Conservation (phyloP, 257 asterid genomes). For the Nicotiana tabacum region DNA sequence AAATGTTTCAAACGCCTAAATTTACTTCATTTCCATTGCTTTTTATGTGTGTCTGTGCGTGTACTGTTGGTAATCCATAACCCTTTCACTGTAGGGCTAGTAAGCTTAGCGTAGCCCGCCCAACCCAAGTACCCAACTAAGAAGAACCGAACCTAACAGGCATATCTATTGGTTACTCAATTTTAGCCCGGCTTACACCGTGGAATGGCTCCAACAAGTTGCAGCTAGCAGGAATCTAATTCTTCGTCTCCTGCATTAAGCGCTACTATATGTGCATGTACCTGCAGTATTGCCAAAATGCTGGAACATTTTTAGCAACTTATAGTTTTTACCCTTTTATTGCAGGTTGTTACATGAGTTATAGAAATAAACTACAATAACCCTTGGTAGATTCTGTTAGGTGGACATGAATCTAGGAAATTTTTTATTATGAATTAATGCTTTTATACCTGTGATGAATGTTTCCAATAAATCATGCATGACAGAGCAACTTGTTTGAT, state of each 20-base stretch:
- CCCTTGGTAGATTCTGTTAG: neutral
- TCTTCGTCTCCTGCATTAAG: neutral
- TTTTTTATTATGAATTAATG: neutral
- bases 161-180: neutral
- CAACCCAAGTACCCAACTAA: neutral
- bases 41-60: neutral
- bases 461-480: neutral
- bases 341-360: neutral
- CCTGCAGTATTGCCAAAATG: neutral
- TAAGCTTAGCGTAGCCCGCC: neutral
- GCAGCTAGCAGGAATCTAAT: too few species aligned
- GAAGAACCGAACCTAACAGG: neutral
- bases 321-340: neutral
- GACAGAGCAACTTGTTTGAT: neutral
- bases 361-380: neutral
- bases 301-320: neutral
- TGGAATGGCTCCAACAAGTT: neutral
- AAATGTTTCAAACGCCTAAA: neutral
- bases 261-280: neutral
- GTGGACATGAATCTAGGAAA: neutral
- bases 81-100: neutral
- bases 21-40: neutral
- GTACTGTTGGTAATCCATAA: neutral
- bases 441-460: neutral
- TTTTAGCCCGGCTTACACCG: neutral